Evolutionary conservation across 2,329 filamentous ascomycete genomes (phyloP).

Genomic region (Periconia macrospinosa): DNA sequence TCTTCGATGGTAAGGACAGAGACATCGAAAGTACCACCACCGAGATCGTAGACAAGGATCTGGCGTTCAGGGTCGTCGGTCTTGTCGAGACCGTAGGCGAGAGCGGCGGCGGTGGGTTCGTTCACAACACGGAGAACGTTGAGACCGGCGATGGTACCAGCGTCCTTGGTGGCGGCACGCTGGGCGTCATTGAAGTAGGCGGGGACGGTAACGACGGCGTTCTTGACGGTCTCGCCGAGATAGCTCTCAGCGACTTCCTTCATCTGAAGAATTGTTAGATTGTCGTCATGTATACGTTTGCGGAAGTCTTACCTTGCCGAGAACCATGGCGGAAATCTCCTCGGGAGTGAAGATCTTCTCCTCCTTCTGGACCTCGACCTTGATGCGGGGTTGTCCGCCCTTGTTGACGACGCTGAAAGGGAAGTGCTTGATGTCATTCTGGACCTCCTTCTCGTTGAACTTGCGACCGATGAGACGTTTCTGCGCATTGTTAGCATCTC

Average conservation of each 20-base stretch:
- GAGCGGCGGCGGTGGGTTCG: constrained; percentile 92
- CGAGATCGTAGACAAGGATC: constrained; percentile 47
- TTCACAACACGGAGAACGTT: constrained; percentile 97
- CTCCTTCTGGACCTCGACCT: constrained; percentile 68
- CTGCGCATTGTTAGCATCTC: constrained; percentile 36
- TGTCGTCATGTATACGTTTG: not conserved
- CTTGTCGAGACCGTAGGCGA: constrained; percentile 78
- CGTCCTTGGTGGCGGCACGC: constrained; percentile 95
- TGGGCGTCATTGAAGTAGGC: constrained; percentile 99
- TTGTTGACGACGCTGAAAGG: constrained; percentile 92
- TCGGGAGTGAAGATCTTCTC: constrained; percentile 78
- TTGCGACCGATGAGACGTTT: constrained; percentile 58
- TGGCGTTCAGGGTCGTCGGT: constrained; percentile 43
- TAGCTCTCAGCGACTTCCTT: constrained; percentile 80
- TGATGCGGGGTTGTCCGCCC: constrained; percentile 84
- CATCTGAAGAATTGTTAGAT: constrained; percentile 57
- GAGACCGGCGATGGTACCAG: constrained; percentile 86
- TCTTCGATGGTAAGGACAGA: constrained; percentile 83
- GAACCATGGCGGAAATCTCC: constrained; percentile 78
- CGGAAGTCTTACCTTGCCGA: constrained; percentile 22
- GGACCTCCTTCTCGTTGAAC: constrained; percentile 67
- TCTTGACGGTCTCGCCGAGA: constrained; percentile 79
- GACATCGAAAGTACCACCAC: constrained; percentile 48
- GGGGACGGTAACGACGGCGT: constrained; percentile 90
- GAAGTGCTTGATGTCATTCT: constrained; percentile 96